phyloP scores from a whole-genome alignment of 108 stramenopile species.

The Conticribra weissflogii region DNA sequence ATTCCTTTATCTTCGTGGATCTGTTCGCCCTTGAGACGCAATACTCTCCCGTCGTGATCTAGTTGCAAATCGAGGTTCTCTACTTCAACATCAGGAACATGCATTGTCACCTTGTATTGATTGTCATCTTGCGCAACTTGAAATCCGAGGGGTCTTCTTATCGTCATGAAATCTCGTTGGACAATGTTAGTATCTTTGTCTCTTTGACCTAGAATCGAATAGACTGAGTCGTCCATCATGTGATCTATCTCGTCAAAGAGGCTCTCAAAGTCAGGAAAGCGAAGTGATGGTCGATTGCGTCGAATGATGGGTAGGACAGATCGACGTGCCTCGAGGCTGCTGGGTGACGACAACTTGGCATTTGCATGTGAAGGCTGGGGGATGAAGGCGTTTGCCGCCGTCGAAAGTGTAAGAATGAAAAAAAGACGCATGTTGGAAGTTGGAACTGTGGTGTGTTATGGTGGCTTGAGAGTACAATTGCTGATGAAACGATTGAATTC shows the following conservation, averaged over 20 bases:
- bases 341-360: conserved; percentile 4
- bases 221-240: conserved; percentile 25
- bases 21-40: conserved; percentile 42
- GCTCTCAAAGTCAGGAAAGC: conserved; percentile 33
- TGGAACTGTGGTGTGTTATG: not conserved
- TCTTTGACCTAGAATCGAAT: conserved; percentile 1
- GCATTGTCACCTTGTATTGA: conserved; percentile 28
- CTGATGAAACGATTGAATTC: too few relatives aligned
- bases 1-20: conserved; percentile 34
- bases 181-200: conserved; percentile 8
- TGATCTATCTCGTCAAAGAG: conserved; percentile 44
- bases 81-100: conserved; percentile 29
- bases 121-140: conserved; percentile 35
- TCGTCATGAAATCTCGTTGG: too few relatives aligned
- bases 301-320: conserved; percentile 19
- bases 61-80: conserved; percentile 39
- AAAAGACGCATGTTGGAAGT: not conserved
- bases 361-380: not conserved
- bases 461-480: not conserved
- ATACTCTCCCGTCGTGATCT: conserved; percentile 40
- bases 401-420: not conserved
- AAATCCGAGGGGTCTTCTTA: conserved; percentile 27
- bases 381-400: not conserved
- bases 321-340: conserved; percentile 26
- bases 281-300: conserved; percentile 3